Evolutionary conservation across 257 asterid genomes (phyloP).

Genomic region (Fraxinus quadrangulata): DNA sequence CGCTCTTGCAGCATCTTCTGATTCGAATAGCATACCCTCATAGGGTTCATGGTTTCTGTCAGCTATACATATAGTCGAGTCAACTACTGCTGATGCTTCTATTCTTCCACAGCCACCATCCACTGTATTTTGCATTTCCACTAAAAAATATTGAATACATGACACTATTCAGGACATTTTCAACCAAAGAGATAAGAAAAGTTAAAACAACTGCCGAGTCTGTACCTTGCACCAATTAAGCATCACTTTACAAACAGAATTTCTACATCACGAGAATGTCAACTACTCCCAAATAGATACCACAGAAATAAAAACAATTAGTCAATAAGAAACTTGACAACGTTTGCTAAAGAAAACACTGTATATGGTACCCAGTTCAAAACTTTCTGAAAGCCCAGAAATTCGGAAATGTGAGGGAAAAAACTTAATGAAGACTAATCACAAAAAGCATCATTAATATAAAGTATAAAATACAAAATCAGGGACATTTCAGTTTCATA

Average conservation of each 20-base stretch:
- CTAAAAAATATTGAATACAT: conserved; percentile 29
- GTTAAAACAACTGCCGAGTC: not conserved
- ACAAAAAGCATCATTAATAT: not conserved
- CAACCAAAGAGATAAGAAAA: conserved; percentile 7
- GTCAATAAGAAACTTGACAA: conserved; percentile 10
- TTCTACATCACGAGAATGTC: not conserved
- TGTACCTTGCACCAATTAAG: not conserved
- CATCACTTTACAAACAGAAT: conserved; percentile 17
- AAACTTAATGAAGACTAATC: conserved; percentile 9
- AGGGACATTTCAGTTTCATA: conserved; percentile 9
- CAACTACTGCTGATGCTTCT: conserved; percentile 43
- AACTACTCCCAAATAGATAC: conserved; percentile 9
- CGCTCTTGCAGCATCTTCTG: conserved; percentile 68
- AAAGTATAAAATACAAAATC: conserved; percentile 1
- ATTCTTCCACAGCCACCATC: conserved; percentile 41
- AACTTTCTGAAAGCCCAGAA: conserved; percentile 13
- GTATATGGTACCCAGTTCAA: conserved; percentile 5
- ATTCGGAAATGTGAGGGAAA: not conserved
- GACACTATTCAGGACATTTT: conserved; percentile 12
- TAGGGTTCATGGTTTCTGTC: conserved; percentile 54
- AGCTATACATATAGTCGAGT: conserved; percentile 31
- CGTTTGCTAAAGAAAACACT: conserved; percentile 3
- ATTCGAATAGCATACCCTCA: conserved; percentile 65
- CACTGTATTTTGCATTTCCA: conserved; percentile 45
- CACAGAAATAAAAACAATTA: conserved; percentile 7